Conservation (phyloP, 208 protist species). For the Trypanosoma lewisi region DNA sequence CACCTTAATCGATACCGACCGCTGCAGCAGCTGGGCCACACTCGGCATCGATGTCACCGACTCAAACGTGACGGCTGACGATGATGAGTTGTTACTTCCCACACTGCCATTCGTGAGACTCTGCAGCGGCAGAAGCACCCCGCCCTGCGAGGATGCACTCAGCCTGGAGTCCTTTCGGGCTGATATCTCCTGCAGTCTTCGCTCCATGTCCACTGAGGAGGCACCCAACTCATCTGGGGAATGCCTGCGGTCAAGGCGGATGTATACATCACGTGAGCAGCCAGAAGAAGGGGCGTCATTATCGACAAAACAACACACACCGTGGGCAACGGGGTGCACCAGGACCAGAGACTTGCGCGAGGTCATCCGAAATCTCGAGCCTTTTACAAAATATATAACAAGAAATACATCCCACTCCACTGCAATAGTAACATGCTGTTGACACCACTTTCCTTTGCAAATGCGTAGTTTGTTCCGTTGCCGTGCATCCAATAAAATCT, state of each 20-base stretch:
- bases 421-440: conserved; percentile 64
- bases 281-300: conserved; percentile 7
- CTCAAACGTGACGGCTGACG: neutral
- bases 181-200: conserved; percentile 30
- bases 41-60: neutral
- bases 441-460: conserved; percentile 60
- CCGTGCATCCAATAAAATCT: conserved; percentile 53
- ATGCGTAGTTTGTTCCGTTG: conserved; percentile 49
- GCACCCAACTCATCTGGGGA: conserved; percentile 53
- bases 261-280: conserved; percentile 26
- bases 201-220: conserved; percentile 32
- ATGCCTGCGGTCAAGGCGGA: conserved; percentile 44
- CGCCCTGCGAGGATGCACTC: neutral
- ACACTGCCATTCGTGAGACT: neutral
- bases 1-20: conserved; percentile 7
- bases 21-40: conserved; percentile 8
- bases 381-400: conserved; percentile 76
- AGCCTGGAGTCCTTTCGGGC: conserved; percentile 27
- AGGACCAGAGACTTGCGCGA: conserved; percentile 53
- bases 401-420: conserved; percentile 82
- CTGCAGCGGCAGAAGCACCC: neutral
- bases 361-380: conserved; percentile 36
- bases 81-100: neutral
- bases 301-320: conserved; percentile 44
- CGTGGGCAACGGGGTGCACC: conserved; percentile 72